Percentiles rank a stretch among this genome's conserved stretches.
phyloP scores from a whole-genome alignment of 2,329 filamentous ascomycete genomes.

The Trichoderma endophyticum region DNA sequence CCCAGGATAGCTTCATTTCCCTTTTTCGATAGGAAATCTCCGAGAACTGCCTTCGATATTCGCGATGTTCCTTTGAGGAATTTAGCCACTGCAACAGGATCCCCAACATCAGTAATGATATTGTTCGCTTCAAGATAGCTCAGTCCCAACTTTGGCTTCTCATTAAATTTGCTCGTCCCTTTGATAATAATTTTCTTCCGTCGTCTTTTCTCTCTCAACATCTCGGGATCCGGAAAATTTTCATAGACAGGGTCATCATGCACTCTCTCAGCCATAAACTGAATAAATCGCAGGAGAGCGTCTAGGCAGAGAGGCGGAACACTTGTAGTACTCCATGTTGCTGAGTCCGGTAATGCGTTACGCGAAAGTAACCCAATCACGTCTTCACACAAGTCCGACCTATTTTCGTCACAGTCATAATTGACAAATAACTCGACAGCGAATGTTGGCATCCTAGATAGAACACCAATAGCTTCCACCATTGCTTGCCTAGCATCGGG shows the following conservation, averaged over 20 bases:
- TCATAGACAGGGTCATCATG: constrained; percentile 64
- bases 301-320: constrained; percentile 93
- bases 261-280: constrained; percentile 84
- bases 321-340: constrained; percentile 98
- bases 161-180: constrained; percentile 89
- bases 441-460: constrained; percentile 89
- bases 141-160: constrained; percentile 85
- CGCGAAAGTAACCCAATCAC: constrained; percentile 88
- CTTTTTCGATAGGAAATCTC: constrained; percentile 89
- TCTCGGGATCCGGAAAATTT: constrained; percentile 62
- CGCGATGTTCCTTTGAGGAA: constrained; percentile 86
- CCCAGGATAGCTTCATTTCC: constrained; percentile 81
- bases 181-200: constrained; percentile 87
- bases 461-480: constrained; percentile 91
- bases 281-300: constrained; percentile 83
- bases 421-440: constrained; percentile 96
- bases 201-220: constrained; percentile 67
- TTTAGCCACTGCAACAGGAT: constrained; percentile 74
- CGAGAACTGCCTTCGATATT: constrained; percentile 84
- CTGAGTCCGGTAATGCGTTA: constrained; percentile 94
- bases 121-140: constrained; percentile 81
- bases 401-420: constrained; percentile 93
- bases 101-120: constrained; percentile 72
- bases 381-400: constrained; percentile 89
- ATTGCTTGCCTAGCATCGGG: constrained; percentile 96